Evolutionary conservation across 495 filamentous ascomycete genomes (phyloP), one percentile per base, ranked within the genome.

Genomic region (Hyaloscypha variabilis): DNA sequence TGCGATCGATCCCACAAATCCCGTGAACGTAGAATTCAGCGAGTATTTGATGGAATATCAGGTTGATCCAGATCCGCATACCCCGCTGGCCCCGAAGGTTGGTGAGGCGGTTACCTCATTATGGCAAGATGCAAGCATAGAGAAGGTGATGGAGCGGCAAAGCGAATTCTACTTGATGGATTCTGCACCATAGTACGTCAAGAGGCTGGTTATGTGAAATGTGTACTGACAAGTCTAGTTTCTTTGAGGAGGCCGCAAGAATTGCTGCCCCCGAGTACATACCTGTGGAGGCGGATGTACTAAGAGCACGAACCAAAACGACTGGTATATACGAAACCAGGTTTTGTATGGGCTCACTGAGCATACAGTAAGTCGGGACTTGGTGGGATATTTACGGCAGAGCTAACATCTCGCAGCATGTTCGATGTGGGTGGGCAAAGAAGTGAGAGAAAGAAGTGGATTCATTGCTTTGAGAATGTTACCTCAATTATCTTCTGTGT

Each of bases 401-500:
- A 19, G 21, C 31, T 59, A 26, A 39, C 26, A 28, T 25, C 21
- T 46, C n/a, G 53, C 61, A 66, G 70, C 82, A 99, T 99, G 95
- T 99, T 99, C 74, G 95, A 99, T 76, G 95, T 99, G 24, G 95
- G 95, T 64, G 95, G 95, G 34, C 95, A 99, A 79, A 82, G 95
- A 69, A 97, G 93, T 76, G 95, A 99, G 76, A 87, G 95, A 60
- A 99, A 99, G 79, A 99, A 99, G 78, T 99, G 95, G 95, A 99
- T 99, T 72, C 95, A 99, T 79, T 99, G 95, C 81, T 99, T 99
- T 75, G 95, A 99, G 76, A 97, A 97, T 69, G 95, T 99, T 68
- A 99, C 95, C 11, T 99, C 95, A n/a, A 99, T 99, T 77, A 98
- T 99, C 71, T 99, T 99, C 80, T 98, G 95, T 71, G 95, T 99